Conservation (phyloP, 106 monocot species). For the Dendrobium officinale region DNA sequence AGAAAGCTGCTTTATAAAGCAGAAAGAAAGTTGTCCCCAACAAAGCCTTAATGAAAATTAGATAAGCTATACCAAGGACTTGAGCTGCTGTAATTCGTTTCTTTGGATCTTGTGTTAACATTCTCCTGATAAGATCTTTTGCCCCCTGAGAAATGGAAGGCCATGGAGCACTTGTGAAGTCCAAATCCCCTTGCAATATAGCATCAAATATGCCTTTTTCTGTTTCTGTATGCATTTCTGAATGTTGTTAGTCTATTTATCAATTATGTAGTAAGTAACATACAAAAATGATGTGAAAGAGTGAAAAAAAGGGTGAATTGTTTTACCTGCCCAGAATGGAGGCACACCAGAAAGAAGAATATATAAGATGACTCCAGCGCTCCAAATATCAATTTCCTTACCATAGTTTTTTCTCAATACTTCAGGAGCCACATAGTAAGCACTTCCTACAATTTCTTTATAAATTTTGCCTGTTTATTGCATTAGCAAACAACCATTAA, state of each 20-base stretch:
- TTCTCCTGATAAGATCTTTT: constrained; percentile 63
- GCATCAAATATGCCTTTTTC: constrained; percentile 87
- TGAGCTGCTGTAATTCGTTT: constrained; percentile 59
- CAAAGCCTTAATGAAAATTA: background rate
- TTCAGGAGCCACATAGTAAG: constrained; percentile 68
- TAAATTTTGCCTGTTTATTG: constrained; percentile 29
- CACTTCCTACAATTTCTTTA: constrained; percentile 50
- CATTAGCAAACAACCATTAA: background rate
- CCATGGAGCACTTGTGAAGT: constrained; percentile 58
- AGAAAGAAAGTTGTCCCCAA: no score
- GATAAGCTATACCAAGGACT: constrained; percentile 41
- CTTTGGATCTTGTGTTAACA: constrained; percentile 55
- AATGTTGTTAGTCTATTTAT: background rate
- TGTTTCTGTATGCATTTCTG: constrained; percentile 45
- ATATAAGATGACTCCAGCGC: constrained; percentile 58
- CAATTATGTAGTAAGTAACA: background rate
- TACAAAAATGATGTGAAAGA: background rate
- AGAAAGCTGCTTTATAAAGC: no score
- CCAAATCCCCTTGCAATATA: constrained; percentile 38
- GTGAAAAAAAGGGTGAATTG: background rate
- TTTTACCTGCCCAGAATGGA: constrained; percentile 63
- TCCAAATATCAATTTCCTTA: constrained; percentile 64
- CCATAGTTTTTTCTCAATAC: constrained; percentile 45
- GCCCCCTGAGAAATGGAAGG: constrained; percentile 60
- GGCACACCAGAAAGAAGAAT: constrained; percentile 58